Evolutionary conservation across 495 filamentous ascomycete species (phyloP).

Genomic region (Trichoderma asperelloides): DNA sequence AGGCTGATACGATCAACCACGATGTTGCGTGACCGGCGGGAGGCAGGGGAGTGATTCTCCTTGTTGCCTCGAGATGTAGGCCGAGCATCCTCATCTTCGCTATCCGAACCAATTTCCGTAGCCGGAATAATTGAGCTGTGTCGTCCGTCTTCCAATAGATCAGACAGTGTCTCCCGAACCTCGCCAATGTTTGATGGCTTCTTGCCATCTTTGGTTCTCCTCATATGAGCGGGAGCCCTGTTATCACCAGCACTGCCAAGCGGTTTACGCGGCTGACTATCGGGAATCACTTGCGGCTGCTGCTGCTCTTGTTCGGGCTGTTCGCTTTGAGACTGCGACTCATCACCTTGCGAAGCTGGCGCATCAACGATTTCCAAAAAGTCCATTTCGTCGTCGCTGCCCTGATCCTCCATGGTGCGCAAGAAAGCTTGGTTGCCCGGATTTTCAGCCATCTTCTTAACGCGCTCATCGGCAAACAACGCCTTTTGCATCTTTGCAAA

Average conservation of each 20-base stretch:
- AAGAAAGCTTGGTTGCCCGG: conserved; percentile 88
- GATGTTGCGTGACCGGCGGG: conserved; percentile 41
- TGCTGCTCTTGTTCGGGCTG: conserved; percentile 33
- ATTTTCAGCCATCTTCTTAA: conserved; percentile 83
- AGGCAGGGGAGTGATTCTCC: conserved; percentile 33
- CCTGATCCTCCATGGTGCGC: conserved; percentile 75
- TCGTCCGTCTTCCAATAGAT: conserved; percentile 63
- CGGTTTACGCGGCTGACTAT: conserved; percentile 33
- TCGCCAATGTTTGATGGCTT: conserved; percentile 65
- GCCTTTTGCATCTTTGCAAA: conserved; percentile 89
- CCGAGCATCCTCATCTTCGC: conserved; percentile 31
- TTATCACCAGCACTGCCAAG: conserved; percentile 38
- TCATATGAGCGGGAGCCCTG: conserved; percentile 47
- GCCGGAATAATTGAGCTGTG: conserved; percentile 34
- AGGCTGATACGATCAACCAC: conserved; percentile 78
- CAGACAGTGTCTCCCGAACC: conserved; percentile 70
- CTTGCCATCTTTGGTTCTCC: conserved; percentile 51
- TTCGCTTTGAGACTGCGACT: conserved; percentile 29
- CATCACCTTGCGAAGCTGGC: background rate
- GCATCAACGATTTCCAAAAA: conserved; percentile 47
- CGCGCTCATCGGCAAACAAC: conserved; percentile 79
- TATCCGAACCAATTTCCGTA: conserved; percentile 33
- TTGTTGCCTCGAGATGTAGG: conserved; percentile 26
- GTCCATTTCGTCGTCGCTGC: conserved; percentile 69
- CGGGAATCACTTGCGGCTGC: conserved; percentile 30